Percentiles rank a stretch among this genome's conserved stretches.
Evolutionary conservation across 2,329 filamentous ascomycete genomes (phyloP).

Genomic region (Grosmannia penicillata): DNA sequence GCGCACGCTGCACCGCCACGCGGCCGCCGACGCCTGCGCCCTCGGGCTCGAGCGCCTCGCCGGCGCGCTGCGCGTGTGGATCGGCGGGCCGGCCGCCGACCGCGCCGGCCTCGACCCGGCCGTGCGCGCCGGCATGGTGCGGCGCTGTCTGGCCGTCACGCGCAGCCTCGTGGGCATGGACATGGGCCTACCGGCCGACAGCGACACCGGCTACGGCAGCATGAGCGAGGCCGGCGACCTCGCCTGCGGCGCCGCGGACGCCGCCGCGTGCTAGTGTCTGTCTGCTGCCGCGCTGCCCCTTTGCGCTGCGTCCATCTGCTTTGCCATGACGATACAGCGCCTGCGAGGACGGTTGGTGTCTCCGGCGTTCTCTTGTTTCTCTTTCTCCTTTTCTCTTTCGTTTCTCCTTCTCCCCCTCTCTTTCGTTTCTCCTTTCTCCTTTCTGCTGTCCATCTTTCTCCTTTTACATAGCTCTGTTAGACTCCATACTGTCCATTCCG

Average conservation of each 20-base stretch:
- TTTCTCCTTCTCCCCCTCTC: background rate
- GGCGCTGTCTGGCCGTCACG: conserved; percentile 39
- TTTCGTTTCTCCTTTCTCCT: conserved; percentile 29
- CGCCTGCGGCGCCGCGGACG: too few species aligned
- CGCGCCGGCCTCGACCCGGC: conserved; percentile 34
- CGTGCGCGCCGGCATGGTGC: conserved; percentile 38
- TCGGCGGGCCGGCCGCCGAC: conserved; percentile 35
- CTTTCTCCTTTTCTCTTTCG: background rate
- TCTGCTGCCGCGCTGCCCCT: too few species aligned
- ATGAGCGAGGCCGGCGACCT: conserved; percentile 36
- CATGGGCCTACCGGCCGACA: conserved; percentile 20
- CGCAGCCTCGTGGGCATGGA: conserved; percentile 46
- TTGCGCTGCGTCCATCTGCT: too few species aligned
- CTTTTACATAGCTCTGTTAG: too few species aligned
- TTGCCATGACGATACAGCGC: too few species aligned
- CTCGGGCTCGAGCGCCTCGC: conserved; percentile 39
- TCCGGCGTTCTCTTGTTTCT: background rate
- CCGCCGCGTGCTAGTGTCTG: too few species aligned
- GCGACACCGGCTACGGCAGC: conserved; percentile 37
- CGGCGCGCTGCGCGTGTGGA: conserved; percentile 44
- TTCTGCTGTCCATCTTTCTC: too few species aligned
- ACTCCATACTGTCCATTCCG: background rate
- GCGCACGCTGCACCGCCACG: conserved; percentile 33
- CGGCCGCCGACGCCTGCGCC: conserved; percentile 30
- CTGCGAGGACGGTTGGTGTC: background rate